Conservation (phyloP, 73 alveolate genomes). For the Uronychia setigera region DNA sequence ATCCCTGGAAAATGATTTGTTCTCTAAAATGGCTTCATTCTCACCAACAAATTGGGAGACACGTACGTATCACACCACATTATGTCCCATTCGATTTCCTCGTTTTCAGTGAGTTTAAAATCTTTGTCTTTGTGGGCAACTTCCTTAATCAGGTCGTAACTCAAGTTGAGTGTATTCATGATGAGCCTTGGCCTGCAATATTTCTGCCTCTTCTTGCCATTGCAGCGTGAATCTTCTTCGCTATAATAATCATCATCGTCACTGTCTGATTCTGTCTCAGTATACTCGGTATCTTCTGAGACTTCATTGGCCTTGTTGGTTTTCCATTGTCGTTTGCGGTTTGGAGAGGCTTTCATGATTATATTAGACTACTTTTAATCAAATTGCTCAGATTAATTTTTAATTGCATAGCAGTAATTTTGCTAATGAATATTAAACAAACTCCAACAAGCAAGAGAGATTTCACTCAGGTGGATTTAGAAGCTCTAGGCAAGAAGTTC, state of each 20-base stretch:
- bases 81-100: conserved; percentile 74
- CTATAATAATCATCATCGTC: neutral
- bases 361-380: neutral
- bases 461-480: too few relatives aligned
- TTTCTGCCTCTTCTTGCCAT: neutral
- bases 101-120: conserved; percentile 10
- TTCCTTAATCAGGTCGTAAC: neutral
- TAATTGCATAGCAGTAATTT: neutral
- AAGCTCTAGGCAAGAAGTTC: neutral
- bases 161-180: neutral
- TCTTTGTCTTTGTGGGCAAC: neutral
- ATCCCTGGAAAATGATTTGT: conserved; percentile 90
- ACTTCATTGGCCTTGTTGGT: neutral
- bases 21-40: conserved; percentile 75
- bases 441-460: too few relatives aligned
- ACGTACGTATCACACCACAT: conserved; percentile 66
- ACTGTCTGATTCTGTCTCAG: neutral
- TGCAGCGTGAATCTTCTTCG: neutral
- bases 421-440: neutral
- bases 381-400: neutral
- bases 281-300: neutral
- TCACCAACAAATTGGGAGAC: conserved; percentile 52
- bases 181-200: neutral
- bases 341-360: neutral
- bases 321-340: neutral